Evolutionary conservation across 345 rosid species (phyloP), one percentile per base, ranked within the genome.

Genomic region (Firmiana major): DNA sequence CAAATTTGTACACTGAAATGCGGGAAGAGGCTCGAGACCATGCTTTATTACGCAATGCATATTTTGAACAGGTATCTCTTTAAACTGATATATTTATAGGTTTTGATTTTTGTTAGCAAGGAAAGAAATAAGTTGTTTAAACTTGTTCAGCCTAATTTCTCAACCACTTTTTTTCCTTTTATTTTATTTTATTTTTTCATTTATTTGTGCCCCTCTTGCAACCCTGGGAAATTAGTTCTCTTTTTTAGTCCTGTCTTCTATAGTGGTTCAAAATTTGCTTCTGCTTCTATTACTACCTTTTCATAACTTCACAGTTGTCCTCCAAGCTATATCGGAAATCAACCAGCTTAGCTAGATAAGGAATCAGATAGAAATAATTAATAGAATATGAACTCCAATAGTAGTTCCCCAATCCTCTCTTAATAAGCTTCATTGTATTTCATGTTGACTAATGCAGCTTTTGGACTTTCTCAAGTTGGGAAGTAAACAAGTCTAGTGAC

Each of bases 11-110:
- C 83, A 79, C 98, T 79, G 92, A 91, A 43, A 82, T 88, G 80
- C 93, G 98, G 73, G 98, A 88, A 85, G 99, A 96, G 76, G 98
- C 98, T 78, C 93, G 93, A 76, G 95, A 92, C 86, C 93, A 89
- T 75, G 97, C 97, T 53, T 93, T 97, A 71, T 76, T 96, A 78
- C 85, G 99, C 64, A 96, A 96, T 86, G 91, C 84, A n/a, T 96
- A 86, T 85, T 89, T 96, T 54, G 97, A 96, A 76, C 98, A 96
- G 98, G 98, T 96, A 83, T 66, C 79, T 24, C 15, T 16, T 6
- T 36, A 12, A 36, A 58, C 64, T 57, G 65, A 15, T 24, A 21
- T 67, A 24, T n/a, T 73, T 54, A 13, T 73, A 21, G 53, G 21
- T 13, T 13, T 74, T 42, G 19, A 58, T 67, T 67, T 45, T 26